A percentile compares a stretch with the other conserved stretches of the same genome.
Evolutionary conservation across 1,284 basidiomycete genomes (phyloP).

Genomic region (Pseudomicrostroma phylloplanum): DNA sequence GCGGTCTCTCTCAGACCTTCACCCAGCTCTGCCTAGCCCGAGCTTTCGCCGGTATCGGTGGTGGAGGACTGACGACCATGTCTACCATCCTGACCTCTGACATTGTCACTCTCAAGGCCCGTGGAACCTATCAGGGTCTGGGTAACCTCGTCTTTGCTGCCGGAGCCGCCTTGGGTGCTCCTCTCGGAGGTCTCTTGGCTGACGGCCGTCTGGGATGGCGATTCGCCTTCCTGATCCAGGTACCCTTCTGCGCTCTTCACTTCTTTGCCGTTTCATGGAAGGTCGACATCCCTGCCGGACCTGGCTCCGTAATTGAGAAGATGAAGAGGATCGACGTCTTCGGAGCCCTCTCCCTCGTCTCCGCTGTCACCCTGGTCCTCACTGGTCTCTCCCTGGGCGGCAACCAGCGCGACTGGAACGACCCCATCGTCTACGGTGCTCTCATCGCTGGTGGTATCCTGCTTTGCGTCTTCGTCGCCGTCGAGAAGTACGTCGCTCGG

Average conservation of each 20-base stretch:
- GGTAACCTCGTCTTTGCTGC: conserved; percentile 49
- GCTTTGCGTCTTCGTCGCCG: conserved; percentile 55
- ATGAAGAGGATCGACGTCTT: conserved; percentile 52
- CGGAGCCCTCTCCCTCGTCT: conserved; percentile 51
- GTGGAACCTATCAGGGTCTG: conserved; percentile 53
- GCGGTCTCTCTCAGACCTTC: conserved; percentile 45
- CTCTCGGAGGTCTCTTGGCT: conserved; percentile 39
- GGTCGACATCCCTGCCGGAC: conserved; percentile 51
- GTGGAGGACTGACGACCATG: conserved; percentile 54
- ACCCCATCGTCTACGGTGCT: conserved; percentile 35
- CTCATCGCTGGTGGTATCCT: conserved; percentile 55
- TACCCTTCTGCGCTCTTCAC: conserved; percentile 51
- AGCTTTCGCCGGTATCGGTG: conserved; percentile 54
- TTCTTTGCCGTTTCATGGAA: conserved; percentile 51
- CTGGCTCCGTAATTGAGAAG: conserved; percentile 50
- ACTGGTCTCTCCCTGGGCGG: conserved; percentile 49
- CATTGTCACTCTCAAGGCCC: conserved; percentile 52
- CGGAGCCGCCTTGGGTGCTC: conserved; percentile 50
- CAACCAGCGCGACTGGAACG: conserved; percentile 41
- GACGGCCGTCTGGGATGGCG: conserved; percentile 43
- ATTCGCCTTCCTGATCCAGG: conserved; percentile 49
- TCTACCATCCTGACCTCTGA: conserved; percentile 53
- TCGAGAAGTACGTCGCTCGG: conserved; percentile 54
- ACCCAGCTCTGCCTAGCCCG: conserved; percentile 48
- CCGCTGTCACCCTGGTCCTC: conserved; percentile 47